Evolutionary conservation across 1,284 basidiomycete genomes (phyloP).

Genomic region (Pterula multifida): DNA sequence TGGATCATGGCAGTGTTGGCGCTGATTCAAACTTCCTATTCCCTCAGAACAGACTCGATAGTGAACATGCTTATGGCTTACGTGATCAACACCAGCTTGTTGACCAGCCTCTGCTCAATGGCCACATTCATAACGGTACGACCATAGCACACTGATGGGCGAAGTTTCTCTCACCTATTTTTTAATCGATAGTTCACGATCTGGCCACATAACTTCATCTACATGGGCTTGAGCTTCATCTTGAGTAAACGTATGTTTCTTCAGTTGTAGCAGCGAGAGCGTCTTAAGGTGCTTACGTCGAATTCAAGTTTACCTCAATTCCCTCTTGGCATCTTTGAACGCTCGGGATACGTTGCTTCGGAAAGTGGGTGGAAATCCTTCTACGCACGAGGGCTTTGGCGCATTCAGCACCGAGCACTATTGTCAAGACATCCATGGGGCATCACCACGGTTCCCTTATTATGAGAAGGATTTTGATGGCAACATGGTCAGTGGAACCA

Average conservation of each 20-base stretch:
- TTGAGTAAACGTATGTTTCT: background rate
- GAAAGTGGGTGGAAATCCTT: background rate
- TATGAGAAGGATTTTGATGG: background rate
- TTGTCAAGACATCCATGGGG: too few relatives aligned
- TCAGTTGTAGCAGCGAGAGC: background rate
- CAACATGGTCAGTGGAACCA: background rate
- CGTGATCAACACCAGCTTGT: background rate
- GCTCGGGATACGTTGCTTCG: background rate
- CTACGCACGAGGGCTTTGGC: too few relatives aligned
- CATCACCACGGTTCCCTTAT: background rate
- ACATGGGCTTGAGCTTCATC: background rate
- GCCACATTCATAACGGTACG: background rate
- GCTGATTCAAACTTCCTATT: too few relatives aligned
- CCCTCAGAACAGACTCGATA: background rate
- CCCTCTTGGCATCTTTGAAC: background rate
- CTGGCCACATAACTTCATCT: background rate
- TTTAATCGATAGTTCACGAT: background rate
- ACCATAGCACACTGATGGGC: background rate
- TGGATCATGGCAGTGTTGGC: background rate
- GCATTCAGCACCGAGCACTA: too few relatives aligned
- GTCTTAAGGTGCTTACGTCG: background rate
- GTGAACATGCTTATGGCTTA: background rate
- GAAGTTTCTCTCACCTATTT: background rate
- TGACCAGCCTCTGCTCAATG: background rate
- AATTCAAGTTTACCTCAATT: background rate